Percentiles rank a stretch among this genome's conserved stretches.
These are phyloP conservation scores for Syncephalastrum sp. DNA, from an alignment of 371 early-diverging fungal species.

Conservation along the genomic window DNA sequence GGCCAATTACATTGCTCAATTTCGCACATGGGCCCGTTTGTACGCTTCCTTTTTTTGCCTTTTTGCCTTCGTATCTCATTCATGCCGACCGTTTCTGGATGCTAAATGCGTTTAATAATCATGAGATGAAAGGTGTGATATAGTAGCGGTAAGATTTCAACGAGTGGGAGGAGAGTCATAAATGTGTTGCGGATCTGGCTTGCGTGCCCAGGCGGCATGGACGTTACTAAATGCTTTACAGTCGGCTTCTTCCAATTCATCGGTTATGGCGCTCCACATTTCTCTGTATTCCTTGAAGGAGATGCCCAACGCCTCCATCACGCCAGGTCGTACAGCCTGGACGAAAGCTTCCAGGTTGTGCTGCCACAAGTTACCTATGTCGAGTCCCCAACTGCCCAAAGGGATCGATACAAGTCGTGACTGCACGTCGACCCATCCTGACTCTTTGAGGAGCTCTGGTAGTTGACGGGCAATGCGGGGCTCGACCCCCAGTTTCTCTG, in stretches of 20 bases:
- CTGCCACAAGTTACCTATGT: constrained; percentile 32
- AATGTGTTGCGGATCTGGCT: constrained; percentile 3
- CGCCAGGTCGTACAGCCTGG: constrained; percentile 17
- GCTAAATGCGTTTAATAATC: too few relatives aligned
- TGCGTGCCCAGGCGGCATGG: constrained; percentile 29
- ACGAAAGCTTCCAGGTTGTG: constrained; percentile 30
- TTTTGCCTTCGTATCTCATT: too few relatives aligned
- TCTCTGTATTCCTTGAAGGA: constrained; percentile 11
- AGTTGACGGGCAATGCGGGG: constrained; percentile 20
- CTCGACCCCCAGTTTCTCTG: constrained; percentile 16
- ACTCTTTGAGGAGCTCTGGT: constrained; percentile 11
- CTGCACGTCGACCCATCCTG: constrained; percentile 21
- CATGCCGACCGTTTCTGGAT: too few relatives aligned
- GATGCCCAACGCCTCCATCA: constrained; percentile 12
- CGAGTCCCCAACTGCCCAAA: constrained; percentile 32
- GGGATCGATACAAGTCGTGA: constrained; percentile 24
- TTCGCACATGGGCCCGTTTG: too few relatives aligned
- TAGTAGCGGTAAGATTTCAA: too few relatives aligned
- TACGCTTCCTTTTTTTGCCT: too few relatives aligned
- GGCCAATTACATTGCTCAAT: too few relatives aligned
- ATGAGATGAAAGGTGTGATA: too few relatives aligned
- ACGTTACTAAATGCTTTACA: constrained; percentile 29
- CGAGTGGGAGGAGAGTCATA: too few relatives aligned
- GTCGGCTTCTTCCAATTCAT: constrained; percentile 11
- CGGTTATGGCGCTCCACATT: constrained; percentile 15